Percentiles rank a stretch among this genome's conserved stretches.
phyloP scores from a whole-genome alignment of 352 stramenopile genomes.

The Phytophthora constricta region DNA sequence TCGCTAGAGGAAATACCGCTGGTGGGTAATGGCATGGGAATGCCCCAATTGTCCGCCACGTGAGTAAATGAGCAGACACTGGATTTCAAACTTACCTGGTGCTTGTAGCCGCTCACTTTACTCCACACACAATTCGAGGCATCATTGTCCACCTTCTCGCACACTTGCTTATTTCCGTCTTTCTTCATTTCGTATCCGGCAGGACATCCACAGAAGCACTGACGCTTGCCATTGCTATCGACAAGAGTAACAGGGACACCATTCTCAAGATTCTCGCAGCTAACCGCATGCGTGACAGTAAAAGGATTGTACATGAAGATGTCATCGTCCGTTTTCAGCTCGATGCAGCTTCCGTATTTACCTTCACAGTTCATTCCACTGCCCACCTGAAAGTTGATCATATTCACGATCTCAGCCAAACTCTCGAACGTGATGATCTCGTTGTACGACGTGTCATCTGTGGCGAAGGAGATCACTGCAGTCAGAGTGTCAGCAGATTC shows the following conservation, averaged over 20 bases:
- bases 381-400: constrained; percentile 50
- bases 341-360: constrained; percentile 40
- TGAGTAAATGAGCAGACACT: constrained; percentile 41
- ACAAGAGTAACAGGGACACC: constrained; percentile 59
- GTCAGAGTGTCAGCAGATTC: constrained; percentile 15
- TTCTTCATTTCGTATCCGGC: constrained; percentile 44
- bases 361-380: constrained; percentile 19
- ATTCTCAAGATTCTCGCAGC: constrained; percentile 42
- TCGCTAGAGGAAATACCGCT: constrained; percentile 53
- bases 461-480: constrained; percentile 50
- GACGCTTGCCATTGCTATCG: constrained; percentile 32
- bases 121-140: constrained; percentile 54
- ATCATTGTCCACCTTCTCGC: constrained; percentile 26
- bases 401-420: constrained; percentile 29
- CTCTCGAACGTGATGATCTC: constrained; percentile 40
- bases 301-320: constrained; percentile 78
- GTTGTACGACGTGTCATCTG: constrained; percentile 41
- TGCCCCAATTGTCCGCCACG: constrained; percentile 42
- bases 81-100: constrained; percentile 29
- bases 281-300: constrained; percentile 40
- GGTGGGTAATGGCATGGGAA: constrained; percentile 55
- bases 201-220: constrained; percentile 68
- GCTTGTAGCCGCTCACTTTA: constrained; percentile 32
- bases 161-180: constrained; percentile 26
- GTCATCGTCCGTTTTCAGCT: constrained; percentile 43